Evolutionary conservation across 441 rosid genomes (phyloP).

Genomic region (Aleurites moluccanus): DNA sequence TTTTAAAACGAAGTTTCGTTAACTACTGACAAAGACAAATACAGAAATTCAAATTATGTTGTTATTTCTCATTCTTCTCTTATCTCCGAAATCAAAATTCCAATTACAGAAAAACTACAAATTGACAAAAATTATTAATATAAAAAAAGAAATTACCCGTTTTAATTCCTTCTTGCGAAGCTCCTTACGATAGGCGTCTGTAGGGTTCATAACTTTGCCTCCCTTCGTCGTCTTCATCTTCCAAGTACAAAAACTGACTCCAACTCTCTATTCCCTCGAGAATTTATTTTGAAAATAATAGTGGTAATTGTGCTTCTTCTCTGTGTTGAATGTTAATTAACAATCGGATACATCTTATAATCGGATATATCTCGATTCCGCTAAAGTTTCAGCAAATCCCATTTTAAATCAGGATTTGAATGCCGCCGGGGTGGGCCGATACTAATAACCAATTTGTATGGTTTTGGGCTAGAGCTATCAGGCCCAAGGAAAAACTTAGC

Average conservation of each 20-base stretch:
- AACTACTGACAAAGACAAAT: not conserved
- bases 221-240: slow-evolving; percentile 98
- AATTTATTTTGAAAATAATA: not conserved
- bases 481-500: too few species aligned
- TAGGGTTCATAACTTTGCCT: slow-evolving; percentile 99
- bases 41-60: not conserved
- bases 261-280: not conserved
- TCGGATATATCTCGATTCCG: not conserved
- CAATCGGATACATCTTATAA: not conserved
- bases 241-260: not conserved
- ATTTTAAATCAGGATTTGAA: not conserved
- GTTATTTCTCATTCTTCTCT: not conserved
- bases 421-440: not conserved
- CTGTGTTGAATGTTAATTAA: too few species aligned
- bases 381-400: not conserved
- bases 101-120: not conserved
- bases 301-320: too few species aligned
- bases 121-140: not conserved
- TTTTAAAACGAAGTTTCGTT: not conserved
- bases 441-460: not conserved
- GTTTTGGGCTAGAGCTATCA: too few species aligned
- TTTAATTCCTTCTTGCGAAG: slow-evolving; percentile 88
- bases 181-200: slow-evolving; percentile 97
- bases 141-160: slow-evolving; percentile 46
- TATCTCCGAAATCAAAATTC: not conserved